Conservation (phyloP, 1,284 basidiomycete genomes). For the Dichomitus squalens region DNA sequence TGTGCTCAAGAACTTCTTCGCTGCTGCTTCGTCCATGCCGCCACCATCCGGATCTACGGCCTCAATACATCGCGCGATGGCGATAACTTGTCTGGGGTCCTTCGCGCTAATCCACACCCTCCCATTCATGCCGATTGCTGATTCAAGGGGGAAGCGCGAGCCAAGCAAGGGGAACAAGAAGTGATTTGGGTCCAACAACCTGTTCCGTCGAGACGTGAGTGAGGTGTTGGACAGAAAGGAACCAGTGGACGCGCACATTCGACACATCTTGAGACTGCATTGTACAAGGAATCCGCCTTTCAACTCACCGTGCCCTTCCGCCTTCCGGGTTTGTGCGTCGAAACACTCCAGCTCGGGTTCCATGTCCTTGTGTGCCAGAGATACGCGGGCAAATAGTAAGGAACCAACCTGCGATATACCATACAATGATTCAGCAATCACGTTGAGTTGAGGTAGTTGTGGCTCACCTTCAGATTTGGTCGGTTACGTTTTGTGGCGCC, state of each 20-base stretch:
- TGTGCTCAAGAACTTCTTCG: constrained; percentile 56
- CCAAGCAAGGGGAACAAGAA: constrained; percentile 78
- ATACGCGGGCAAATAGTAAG: constrained; percentile 81
- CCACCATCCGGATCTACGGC: constrained; percentile 69
- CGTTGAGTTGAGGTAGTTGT: not conserved
- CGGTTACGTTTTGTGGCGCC: constrained; percentile 84
- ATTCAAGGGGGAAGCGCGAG: constrained; percentile 73
- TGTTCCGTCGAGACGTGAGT: constrained; percentile 31
- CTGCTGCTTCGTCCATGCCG: constrained; percentile 48
- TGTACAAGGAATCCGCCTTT: constrained; percentile 77
- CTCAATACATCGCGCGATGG: constrained; percentile 69
- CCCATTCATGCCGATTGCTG: constrained; percentile 81
- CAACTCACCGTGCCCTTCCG: constrained; percentile 83
- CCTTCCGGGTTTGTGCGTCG: constrained; percentile 81
- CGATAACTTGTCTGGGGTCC: constrained; percentile 68
- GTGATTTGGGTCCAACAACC: constrained; percentile 73
- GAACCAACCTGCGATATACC: constrained; percentile 65
- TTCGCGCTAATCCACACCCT: constrained; percentile 79
- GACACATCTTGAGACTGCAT: constrained; percentile 77
- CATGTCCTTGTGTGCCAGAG: constrained; percentile 87
- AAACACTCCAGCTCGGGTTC: constrained; percentile 89
- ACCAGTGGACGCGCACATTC: constrained; percentile 57
- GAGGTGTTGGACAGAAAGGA: not conserved
- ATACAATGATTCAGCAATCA: not conserved
- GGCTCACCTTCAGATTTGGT: constrained; percentile 76